Percentiles rank a stretch among this genome's conserved stretches.
Evolutionary conservation across 495 filamentous ascomycete species (phyloP).

Genomic region (Hyaloscypha bicolor): DNA sequence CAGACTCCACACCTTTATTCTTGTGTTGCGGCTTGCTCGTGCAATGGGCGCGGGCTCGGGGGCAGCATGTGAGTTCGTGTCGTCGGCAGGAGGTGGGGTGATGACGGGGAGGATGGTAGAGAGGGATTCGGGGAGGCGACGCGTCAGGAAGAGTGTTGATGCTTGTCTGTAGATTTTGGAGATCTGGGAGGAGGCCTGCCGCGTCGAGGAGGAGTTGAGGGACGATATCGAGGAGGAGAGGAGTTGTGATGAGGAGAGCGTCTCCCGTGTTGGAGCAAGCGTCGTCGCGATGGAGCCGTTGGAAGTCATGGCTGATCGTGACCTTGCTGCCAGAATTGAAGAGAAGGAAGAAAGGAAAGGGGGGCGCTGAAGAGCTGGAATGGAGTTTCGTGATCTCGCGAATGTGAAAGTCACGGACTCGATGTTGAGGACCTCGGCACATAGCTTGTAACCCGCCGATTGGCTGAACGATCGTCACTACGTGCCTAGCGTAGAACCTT

Average conservation of each 20-base stretch:
- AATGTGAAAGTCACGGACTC: constrained; percentile 21
- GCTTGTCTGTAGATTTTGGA: constrained; percentile 88
- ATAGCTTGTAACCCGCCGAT: background rate
- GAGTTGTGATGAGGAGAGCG: constrained; percentile 34
- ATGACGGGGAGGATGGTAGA: constrained; percentile 80
- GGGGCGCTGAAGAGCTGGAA: constrained; percentile 14
- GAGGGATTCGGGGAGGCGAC: constrained; percentile 86
- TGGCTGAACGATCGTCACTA: background rate
- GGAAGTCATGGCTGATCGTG: constrained; percentile 38
- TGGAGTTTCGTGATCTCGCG: constrained; percentile 19
- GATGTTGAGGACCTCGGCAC: constrained; percentile 24
- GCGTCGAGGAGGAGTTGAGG: constrained; percentile 50
- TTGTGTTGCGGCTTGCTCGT: constrained; percentile 69
- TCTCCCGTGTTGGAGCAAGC: constrained; percentile 34
- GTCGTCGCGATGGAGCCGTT: constrained; percentile 43
- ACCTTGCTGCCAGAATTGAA: constrained; percentile 9
- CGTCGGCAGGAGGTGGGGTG: constrained; percentile 45
- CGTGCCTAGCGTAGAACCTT: background rate
- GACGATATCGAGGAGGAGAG: constrained; percentile 52
- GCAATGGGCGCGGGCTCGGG: constrained; percentile 64
- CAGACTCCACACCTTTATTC: constrained; percentile 96
- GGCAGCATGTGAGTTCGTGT: constrained; percentile 42
- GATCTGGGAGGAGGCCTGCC: constrained; percentile 58
- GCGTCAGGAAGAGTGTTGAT: constrained; percentile 88
- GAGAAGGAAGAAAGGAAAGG: background rate